Evolutionary conservation across 1,139 yeast genomes (phyloP).

Genomic region (Geotrichum klebahnii): DNA sequence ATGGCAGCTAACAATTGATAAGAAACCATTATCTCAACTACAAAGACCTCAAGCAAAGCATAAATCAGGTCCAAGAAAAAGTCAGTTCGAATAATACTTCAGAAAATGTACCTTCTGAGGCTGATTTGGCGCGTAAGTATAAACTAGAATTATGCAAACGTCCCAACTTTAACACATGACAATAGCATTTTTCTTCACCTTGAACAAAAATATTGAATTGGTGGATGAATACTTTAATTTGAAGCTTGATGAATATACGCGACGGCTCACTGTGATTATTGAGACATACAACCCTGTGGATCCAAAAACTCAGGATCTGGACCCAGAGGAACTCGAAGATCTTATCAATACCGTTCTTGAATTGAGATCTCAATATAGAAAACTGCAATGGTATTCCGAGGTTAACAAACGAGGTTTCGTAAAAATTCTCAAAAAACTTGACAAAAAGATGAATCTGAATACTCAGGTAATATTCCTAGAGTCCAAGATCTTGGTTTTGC

Average conservation of each 20-base stretch:
- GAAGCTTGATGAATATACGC: constrained; percentile 67
- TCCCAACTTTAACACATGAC: neutral
- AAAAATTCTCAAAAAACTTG: constrained; percentile 85
- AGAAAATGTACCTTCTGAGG: constrained; percentile 22
- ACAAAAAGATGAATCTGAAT: constrained; percentile 72
- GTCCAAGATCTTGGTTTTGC: constrained; percentile 67
- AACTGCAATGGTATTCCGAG: constrained; percentile 86
- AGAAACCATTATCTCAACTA: constrained; percentile 72
- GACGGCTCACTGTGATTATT: constrained; percentile 51
- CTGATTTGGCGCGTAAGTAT: constrained; percentile 34
- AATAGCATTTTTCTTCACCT: constrained; percentile 68
- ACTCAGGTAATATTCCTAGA: constrained; percentile 64
- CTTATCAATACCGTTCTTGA: constrained; percentile 71
- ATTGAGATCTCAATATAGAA: constrained; percentile 70
- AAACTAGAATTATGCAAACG: neutral
- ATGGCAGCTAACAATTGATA: neutral
- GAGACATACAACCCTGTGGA: constrained; percentile 32
- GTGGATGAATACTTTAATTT: constrained; percentile 75
- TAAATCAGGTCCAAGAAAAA: constrained; percentile 49
- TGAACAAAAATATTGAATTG: constrained; percentile 76
- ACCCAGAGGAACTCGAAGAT: constrained; percentile 74
- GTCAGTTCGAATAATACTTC: too few relatives aligned
- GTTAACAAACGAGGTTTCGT: constrained; percentile 85
- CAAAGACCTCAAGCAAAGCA: constrained; percentile 74
- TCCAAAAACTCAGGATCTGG: constrained; percentile 31